phyloP scores from a whole-genome alignment of 1,284 basidiomycete species.

The Irpex sp. region DNA sequence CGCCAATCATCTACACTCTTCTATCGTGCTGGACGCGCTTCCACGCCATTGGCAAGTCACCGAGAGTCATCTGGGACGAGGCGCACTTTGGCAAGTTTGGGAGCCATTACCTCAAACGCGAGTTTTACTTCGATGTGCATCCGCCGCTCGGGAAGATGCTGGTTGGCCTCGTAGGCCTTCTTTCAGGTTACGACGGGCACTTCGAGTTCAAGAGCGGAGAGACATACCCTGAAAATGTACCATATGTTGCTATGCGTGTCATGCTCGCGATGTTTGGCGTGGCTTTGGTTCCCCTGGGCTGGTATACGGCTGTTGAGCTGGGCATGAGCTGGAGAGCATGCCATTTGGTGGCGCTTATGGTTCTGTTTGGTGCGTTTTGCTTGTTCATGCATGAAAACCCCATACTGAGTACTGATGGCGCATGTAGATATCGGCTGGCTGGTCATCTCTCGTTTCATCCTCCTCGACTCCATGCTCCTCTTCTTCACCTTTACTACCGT shows the following conservation, averaged over 20 bases:
- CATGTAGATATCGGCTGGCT: constrained; percentile 89
- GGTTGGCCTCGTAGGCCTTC: constrained; percentile 87
- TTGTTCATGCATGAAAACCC: neutral
- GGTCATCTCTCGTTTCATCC: constrained; percentile 94
- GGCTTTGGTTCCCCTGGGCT: constrained; percentile 91
- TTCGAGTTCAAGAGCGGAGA: constrained; percentile 97
- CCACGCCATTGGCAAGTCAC: constrained; percentile 88
- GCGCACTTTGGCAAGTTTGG: constrained; percentile 99
- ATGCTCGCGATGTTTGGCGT: constrained; percentile 94
- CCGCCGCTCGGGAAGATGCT: constrained; percentile 99
- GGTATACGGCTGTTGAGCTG: constrained; percentile 95
- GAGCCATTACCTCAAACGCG: constrained; percentile 93
- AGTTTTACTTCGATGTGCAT: constrained; percentile 98
- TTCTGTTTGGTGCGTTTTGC: constrained; percentile 70
- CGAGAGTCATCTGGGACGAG: constrained; percentile 96
- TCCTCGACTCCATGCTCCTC: constrained; percentile 96
- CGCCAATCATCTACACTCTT: constrained; percentile 86
- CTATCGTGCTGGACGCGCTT: constrained; percentile 94
- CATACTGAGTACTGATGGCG: neutral
- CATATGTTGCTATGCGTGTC: constrained; percentile 93
- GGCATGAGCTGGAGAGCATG: constrained; percentile 89
- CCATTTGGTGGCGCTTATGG: constrained; percentile 93
- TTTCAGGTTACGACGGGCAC: constrained; percentile 88
- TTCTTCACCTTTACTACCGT: constrained; percentile 98
- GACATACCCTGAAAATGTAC: constrained; percentile 81